phyloP scores from a whole-genome alignment of 176 grass and related monocot species.

The Hyparrhenia diplandra region DNA sequence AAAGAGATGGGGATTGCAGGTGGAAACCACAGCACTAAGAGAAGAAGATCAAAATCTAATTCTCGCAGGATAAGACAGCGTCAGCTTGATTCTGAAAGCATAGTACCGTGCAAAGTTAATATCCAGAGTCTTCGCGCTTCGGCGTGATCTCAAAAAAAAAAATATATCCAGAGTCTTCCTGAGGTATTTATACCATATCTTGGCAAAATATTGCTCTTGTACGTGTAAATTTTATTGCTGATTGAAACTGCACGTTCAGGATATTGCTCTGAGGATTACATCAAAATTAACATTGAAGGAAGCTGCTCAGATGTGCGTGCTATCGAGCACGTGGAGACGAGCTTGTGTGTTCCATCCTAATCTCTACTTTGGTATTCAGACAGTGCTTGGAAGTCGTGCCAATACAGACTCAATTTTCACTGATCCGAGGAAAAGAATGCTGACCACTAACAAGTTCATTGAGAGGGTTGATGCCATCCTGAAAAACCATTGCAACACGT shows the following conservation, averaged over 20 bases:
- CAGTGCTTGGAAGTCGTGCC: not conserved
- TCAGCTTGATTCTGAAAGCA: not conserved
- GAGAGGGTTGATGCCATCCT: not conserved
- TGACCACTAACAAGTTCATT: not conserved
- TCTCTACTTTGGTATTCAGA: conserved; percentile 7
- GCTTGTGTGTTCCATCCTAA: conserved; percentile 10
- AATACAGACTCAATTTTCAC: not conserved
- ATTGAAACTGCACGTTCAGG: not conserved
- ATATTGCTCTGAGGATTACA: not conserved
- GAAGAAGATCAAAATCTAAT: not conserved
- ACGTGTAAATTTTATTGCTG: not conserved
- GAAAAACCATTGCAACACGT: not conserved
- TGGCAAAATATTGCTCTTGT: not conserved
- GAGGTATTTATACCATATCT: not conserved
- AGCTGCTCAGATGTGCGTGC: not conserved
- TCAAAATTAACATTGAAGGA: not conserved
- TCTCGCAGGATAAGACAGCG: not conserved
- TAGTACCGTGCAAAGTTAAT: not conserved
- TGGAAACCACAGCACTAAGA: not conserved
- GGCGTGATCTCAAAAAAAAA: too few relatives aligned
- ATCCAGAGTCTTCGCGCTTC: too few relatives aligned
- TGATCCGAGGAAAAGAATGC: not conserved
- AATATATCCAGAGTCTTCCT: conserved; percentile 11
- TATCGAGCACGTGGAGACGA: not conserved
- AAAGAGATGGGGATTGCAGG: not conserved